These are phyloP conservation scores for Lactarius quietus DNA, from an alignment of 768 basidiomycete genomes.

Conservation along the genomic window DNA sequence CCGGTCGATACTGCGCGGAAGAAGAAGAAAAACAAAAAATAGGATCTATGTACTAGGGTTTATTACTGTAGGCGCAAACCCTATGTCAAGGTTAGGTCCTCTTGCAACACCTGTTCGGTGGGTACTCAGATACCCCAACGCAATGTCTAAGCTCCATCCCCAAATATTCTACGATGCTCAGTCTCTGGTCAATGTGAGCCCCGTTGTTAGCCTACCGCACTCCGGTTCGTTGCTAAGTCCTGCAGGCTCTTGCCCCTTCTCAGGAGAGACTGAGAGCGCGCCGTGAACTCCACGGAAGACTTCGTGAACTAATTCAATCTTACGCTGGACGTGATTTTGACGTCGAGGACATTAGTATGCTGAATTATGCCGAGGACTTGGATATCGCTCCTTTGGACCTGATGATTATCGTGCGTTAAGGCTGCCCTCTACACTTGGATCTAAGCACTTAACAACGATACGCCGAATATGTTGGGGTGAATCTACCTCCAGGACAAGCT, in stretches of 20 bases:
- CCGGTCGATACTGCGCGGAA: conserved; percentile 9
- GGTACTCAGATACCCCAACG: no score
- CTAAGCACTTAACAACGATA: background rate
- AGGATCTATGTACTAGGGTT: background rate
- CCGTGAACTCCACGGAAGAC: background rate
- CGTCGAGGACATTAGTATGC: conserved; percentile 21
- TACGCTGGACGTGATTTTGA: conserved; percentile 10
- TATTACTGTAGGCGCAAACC: background rate
- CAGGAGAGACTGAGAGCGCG: conserved; percentile 11
- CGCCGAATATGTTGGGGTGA: background rate
- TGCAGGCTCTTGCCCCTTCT: conserved; percentile 7
- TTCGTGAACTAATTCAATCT: conserved; percentile 13
- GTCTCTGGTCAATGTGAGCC: conserved; percentile 11
- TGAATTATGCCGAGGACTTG: conserved; percentile 18
- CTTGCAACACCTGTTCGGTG: no score
- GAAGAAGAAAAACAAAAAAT: conserved; percentile 22
- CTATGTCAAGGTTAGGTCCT: background rate
- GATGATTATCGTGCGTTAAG: conserved; percentile 16
- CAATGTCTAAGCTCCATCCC: conserved; percentile 15
- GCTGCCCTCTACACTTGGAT: background rate
- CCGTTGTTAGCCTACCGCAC: background rate
- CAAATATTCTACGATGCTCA: conserved; percentile 15
- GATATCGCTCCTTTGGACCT: conserved; percentile 23
- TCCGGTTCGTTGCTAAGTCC: background rate
- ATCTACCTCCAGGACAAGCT: conserved; percentile 6